Evolutionary conservation across 176 grass and related monocot species (phyloP).

Genomic region (Paspalum notatum): DNA sequence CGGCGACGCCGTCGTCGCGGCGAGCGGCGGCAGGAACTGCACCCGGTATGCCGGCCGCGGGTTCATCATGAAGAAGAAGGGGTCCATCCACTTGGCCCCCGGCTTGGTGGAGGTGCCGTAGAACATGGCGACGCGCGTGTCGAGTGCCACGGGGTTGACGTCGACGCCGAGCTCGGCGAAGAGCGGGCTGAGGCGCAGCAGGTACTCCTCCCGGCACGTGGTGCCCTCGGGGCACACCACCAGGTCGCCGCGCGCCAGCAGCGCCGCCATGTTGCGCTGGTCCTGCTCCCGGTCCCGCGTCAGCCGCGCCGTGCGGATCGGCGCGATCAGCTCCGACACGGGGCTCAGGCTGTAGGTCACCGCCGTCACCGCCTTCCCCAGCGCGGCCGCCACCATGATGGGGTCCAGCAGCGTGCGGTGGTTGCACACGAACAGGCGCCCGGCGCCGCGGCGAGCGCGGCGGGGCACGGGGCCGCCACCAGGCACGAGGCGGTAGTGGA

Average conservation of each 20-base stretch:
- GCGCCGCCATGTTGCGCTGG: conserved; percentile 48
- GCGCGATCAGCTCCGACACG: conserved; percentile 65
- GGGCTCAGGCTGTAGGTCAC: conserved; percentile 82
- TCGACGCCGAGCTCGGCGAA: conserved; percentile 53
- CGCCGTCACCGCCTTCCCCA: conserved; percentile 54
- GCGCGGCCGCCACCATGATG: conserved; percentile 48
- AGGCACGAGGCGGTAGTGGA: conserved; percentile 44
- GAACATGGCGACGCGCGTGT: conserved; percentile 60
- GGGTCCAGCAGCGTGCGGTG: conserved; percentile 79
- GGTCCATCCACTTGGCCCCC: conserved; percentile 64
- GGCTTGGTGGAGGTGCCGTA: conserved; percentile 68
- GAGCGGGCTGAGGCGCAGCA: conserved; percentile 76
- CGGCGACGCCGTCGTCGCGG: neutral
- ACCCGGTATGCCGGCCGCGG: conserved; percentile 54
- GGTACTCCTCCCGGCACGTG: conserved; percentile 70
- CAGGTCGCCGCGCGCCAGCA: conserved; percentile 54
- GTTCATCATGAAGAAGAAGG: conserved; percentile 78
- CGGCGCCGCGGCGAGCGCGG: neutral
- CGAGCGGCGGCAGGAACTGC: conserved; percentile 48
- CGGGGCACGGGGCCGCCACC: conserved; percentile 15
- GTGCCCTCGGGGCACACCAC: conserved; percentile 88
- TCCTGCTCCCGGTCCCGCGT: conserved; percentile 68
- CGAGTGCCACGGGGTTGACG: conserved; percentile 59
- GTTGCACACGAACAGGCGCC: conserved; percentile 68
- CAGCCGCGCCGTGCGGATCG: conserved; percentile 62